phyloP scores from a whole-genome alignment of 768 basidiomycete species.

The Rossbeevera mucosa region DNA sequence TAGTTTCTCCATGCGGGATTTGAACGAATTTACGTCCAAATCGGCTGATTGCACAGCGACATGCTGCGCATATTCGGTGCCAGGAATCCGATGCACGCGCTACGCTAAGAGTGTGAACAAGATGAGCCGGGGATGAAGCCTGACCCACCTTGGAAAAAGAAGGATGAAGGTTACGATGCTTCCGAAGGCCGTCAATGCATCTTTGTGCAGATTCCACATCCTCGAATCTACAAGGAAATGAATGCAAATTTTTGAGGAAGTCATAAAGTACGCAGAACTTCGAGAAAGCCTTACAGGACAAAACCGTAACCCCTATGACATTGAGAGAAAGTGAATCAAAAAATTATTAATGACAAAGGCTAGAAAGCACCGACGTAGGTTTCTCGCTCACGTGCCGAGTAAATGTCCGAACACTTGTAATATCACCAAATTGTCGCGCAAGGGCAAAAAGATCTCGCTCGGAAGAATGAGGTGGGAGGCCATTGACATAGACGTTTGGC shows the following conservation, averaged over 20 bases:
- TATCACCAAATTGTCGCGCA: conserved; percentile 63
- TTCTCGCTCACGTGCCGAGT: conserved; percentile 77
- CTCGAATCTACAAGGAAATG: conserved; percentile 50
- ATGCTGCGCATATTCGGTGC: conserved; percentile 55
- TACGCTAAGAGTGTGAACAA: conserved; percentile 19
- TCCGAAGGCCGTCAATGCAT: conserved; percentile 67
- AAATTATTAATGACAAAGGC: background rate
- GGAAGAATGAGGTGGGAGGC: conserved; percentile 76
- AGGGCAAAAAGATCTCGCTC: conserved; percentile 76
- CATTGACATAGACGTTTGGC: conserved; percentile 87
- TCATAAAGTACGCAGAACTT: background rate
- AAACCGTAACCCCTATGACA: conserved; percentile 67
- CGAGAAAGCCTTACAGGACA: conserved; percentile 54
- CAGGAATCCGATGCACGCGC: conserved; percentile 81
- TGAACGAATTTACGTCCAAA: conserved; percentile 49
- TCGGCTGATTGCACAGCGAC: conserved; percentile 20
- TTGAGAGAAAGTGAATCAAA: background rate
- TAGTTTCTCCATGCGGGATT: conserved; percentile 73
- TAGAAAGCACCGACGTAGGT: conserved; percentile 38
- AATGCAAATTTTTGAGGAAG: background rate
- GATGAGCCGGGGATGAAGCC: background rate
- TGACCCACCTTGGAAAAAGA: conserved; percentile 74
- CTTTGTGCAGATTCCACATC: conserved; percentile 62
- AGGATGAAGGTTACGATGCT: conserved; percentile 75
- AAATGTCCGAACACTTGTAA: conserved; percentile 78